Evolutionary conservation across 2,329 filamentous ascomycete genomes (phyloP).

Genomic region (Aspergillus ochraceoroseus): DNA sequence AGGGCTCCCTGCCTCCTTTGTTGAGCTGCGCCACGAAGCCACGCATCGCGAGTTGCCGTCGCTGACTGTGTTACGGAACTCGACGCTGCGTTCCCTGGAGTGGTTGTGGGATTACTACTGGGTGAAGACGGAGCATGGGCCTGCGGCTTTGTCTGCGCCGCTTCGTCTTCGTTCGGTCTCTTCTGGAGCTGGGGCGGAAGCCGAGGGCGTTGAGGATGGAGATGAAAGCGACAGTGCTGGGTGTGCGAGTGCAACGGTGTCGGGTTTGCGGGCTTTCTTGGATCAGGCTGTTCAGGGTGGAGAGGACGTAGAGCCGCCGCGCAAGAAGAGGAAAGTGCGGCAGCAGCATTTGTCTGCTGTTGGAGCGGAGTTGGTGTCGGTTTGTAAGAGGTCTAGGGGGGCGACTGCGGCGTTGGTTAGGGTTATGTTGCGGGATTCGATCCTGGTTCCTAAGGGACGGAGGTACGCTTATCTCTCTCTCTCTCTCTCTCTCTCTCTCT

Average conservation of each 20-base stretch:
- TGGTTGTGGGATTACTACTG: slow-evolving; percentile 95
- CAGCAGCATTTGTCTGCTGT: slow-evolving; percentile 21
- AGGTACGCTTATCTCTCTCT: slow-evolving; percentile 25
- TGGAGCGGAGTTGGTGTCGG: slow-evolving; percentile 26
- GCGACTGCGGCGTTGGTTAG: slow-evolving; percentile 22
- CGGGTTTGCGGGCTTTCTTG: no score
- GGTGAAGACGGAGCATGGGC: slow-evolving; percentile 47
- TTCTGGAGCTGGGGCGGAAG: slow-evolving; percentile 15
- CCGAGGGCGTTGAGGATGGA: slow-evolving; percentile 1
- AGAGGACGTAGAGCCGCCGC: slow-evolving; percentile 16
- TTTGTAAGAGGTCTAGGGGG: slow-evolving; percentile 24
- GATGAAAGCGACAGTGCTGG: no score
- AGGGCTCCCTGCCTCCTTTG: slow-evolving; percentile 61
- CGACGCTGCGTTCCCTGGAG: slow-evolving; percentile 63
- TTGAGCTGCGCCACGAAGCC: slow-evolving; percentile 82
- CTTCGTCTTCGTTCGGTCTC: background rate
- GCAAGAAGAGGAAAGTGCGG: slow-evolving; percentile 31
- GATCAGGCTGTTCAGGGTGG: no score
- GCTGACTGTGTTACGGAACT: slow-evolving; percentile 65
- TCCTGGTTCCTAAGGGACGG: slow-evolving; percentile 26
- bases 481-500: background rate
- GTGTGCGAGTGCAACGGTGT: no score
- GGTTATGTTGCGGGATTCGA: slow-evolving; percentile 27
- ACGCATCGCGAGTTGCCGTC: slow-evolving; percentile 84
- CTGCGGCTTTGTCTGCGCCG: slow-evolving; percentile 7